Conservation (phyloP, 179 eudicot genomes). For the Beta corolliflora region DNA sequence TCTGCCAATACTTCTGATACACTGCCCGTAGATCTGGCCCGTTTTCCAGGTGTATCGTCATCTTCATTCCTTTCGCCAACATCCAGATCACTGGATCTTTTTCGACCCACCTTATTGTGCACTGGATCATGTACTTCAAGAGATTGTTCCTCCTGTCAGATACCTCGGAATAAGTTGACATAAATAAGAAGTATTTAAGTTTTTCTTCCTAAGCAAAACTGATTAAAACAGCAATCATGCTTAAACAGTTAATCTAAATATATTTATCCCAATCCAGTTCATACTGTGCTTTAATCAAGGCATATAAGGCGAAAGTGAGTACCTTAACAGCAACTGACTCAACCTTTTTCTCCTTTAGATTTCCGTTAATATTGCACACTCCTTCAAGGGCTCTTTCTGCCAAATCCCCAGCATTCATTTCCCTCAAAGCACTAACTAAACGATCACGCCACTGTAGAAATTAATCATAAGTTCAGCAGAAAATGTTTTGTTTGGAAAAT, state of each 20-base stretch:
- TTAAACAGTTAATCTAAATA: not conserved
- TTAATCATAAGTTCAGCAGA: constrained; percentile 11
- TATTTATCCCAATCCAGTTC: not conserved
- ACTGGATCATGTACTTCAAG: constrained; percentile 36
- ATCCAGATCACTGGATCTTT: constrained; percentile 62
- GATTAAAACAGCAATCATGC: not conserved
- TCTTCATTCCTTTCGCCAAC: constrained; percentile 46
- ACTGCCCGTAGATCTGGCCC: constrained; percentile 51
- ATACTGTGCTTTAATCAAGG: not conserved
- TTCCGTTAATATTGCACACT: constrained; percentile 45
- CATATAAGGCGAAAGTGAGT: constrained; percentile 8
- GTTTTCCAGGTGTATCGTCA: constrained; percentile 68
- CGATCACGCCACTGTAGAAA: constrained; percentile 90
- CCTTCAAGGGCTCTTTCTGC: constrained; percentile 49
- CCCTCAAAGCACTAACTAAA: constrained; percentile 72
- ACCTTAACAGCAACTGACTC: constrained; percentile 47
- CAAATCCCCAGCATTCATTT: constrained; percentile 62
- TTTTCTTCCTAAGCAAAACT: not conserved
- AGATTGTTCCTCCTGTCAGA: constrained; percentile 64
- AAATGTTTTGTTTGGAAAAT: not conserved
- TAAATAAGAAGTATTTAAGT: constrained; percentile 4
- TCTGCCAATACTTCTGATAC: constrained; percentile 40
- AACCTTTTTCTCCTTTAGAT: constrained; percentile 43
- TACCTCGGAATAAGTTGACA: constrained; percentile 27
- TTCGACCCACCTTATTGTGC: constrained; percentile 48